Conservation (phyloP, 1,284 basidiomycete species). For the Papiliotrema terrestris region DNA sequence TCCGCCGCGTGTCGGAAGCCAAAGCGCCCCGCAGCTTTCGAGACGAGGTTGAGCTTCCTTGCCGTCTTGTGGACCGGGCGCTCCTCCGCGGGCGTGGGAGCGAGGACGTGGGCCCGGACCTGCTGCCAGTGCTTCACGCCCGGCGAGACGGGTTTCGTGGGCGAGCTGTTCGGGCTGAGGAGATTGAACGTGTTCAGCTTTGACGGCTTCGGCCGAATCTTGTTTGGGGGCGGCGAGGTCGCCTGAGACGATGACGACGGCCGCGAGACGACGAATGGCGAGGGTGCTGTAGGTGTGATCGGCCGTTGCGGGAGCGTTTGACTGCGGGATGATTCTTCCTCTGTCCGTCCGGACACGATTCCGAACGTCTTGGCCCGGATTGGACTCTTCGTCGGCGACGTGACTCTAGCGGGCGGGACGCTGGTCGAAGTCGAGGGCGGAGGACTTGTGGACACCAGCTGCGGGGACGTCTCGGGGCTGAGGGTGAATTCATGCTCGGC, state of each 20-base stretch:
- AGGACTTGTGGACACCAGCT: background rate
- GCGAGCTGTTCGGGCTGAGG: conserved; percentile 6
- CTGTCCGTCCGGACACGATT: background rate
- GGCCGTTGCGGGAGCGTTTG: background rate
- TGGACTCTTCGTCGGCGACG: background rate
- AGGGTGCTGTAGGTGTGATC: conserved; percentile 1
- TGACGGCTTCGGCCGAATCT: conserved; percentile 24
- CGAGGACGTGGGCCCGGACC: conserved; percentile 38
- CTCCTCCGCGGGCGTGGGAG: conserved; percentile 30
- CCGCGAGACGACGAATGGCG: conserved; percentile 12
- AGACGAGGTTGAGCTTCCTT: conserved; percentile 31
- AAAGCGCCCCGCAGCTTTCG: conserved; percentile 37
- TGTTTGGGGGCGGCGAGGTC: conserved; percentile 5
- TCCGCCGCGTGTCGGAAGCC: conserved; percentile 41
- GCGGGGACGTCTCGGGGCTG: conserved; percentile 24
- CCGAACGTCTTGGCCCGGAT: background rate
- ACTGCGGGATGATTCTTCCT: conserved; percentile 1
- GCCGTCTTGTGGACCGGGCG: conserved; percentile 1
- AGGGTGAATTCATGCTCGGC: conserved; percentile 19
- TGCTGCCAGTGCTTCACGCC: conserved; percentile 44
- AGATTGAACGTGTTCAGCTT: conserved; percentile 29
- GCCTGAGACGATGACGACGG: conserved; percentile 12
- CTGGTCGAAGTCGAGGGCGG: background rate
- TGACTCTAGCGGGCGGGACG: background rate
- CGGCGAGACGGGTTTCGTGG: conserved; percentile 30